Percentiles rank a stretch among this genome's conserved stretches.
These are phyloP conservation scores for Mycena leptocephala DNA, from an alignment of 768 basidiomycete genomes.

Conservation along the genomic window DNA sequence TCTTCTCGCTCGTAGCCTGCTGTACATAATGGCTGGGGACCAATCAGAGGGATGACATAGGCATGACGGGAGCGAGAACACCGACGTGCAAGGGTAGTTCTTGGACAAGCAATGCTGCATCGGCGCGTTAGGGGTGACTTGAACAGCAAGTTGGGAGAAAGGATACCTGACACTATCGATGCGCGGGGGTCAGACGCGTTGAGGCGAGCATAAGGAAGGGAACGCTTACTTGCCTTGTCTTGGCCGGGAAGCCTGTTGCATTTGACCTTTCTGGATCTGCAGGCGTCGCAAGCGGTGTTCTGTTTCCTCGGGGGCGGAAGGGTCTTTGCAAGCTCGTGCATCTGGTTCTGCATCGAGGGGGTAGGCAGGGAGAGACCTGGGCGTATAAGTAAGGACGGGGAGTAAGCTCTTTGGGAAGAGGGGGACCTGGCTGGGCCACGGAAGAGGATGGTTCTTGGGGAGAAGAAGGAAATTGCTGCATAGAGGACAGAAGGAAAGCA, in stretches of 20 bases:
- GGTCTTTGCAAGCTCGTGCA: constrained; percentile 86
- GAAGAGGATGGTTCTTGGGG: constrained; percentile 34
- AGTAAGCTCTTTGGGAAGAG: not conserved
- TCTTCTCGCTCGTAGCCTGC: constrained; percentile 90
- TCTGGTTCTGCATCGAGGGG: constrained; percentile 84
- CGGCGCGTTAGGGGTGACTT: constrained; percentile 36
- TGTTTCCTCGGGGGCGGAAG: constrained; percentile 92
- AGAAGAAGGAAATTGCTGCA: constrained; percentile 32
- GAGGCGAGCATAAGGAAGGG: constrained; percentile 25
- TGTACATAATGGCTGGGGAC: constrained; percentile 80
- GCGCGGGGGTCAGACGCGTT: constrained; percentile 30
- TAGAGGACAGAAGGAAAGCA: constrained; percentile 37
- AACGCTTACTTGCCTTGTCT: constrained; percentile 74
- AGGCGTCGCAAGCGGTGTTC: constrained; percentile 95
- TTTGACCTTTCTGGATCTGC: constrained; percentile 93
- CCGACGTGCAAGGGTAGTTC: constrained; percentile 94
- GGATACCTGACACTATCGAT: constrained; percentile 77
- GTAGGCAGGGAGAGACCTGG: constrained; percentile 76
- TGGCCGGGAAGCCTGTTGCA: constrained; percentile 88
- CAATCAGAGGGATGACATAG: constrained; percentile 25
- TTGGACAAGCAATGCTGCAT: constrained; percentile 87
- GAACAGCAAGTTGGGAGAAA: constrained; percentile 14
- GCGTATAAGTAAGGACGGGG: constrained; percentile 2
- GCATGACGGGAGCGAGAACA: constrained; percentile 43
- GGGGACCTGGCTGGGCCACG: constrained; percentile 21